phyloP scores from a whole-genome alignment of 148 eudicot species.

The Camellia granthamiana region DNA sequence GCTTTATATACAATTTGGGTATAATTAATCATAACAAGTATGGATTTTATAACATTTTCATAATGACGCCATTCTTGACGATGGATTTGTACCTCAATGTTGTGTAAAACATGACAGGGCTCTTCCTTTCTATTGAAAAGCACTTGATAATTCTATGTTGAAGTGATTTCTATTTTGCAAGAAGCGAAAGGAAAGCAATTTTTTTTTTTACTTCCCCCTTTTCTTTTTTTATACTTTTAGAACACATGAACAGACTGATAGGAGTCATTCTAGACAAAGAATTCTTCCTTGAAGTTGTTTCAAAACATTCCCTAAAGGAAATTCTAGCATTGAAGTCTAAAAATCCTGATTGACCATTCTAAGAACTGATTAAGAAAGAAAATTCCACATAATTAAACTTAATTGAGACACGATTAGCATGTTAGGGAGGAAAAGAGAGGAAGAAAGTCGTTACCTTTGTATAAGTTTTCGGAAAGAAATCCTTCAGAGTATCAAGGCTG shows the following conservation, averaged over 20 bases:
- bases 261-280: background rate
- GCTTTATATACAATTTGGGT: background rate
- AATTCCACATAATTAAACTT: background rate
- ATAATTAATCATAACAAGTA: no score
- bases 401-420: constrained; percentile 2
- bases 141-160: background rate
- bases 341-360: background rate
- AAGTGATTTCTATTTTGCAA: background rate
- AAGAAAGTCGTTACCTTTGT: constrained; percentile 63
- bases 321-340: background rate
- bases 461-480: constrained; percentile 89
- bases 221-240: background rate
- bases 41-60: no score
- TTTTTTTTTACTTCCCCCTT: background rate
- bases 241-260: background rate
- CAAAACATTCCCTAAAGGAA: background rate
- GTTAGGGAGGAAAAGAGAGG: background rate
- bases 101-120: background rate
- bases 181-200: background rate
- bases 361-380: background rate
- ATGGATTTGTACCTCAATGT: background rate
- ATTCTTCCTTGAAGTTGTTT: background rate
- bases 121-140: background rate
- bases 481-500: constrained; percentile 76
- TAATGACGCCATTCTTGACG: no score